phyloP scores from a whole-genome alignment of 139 green algal species.

The Haematococcus lacustris region DNA sequence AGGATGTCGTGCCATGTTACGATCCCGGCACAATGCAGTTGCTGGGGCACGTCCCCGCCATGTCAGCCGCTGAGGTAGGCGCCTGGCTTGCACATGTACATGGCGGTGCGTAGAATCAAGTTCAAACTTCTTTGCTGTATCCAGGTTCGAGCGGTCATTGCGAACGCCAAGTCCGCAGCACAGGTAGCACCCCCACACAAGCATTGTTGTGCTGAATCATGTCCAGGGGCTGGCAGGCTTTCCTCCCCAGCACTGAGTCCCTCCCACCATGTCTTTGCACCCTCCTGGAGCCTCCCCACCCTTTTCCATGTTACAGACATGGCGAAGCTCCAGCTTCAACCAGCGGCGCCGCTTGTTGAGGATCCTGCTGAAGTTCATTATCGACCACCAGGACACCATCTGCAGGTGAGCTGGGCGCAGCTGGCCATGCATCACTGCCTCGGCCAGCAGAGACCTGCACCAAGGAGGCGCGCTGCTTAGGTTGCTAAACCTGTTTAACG shows the following conservation, averaged over 20 bases:
- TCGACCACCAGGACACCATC: constrained; percentile 86
- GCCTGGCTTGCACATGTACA: neutral
- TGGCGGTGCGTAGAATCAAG: neutral
- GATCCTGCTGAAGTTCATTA: constrained; percentile 83
- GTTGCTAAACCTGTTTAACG: neutral
- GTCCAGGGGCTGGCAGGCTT: too few species aligned
- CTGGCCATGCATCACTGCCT: too few species aligned
- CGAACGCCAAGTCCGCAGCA: too few species aligned
- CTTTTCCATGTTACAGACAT: too few species aligned
- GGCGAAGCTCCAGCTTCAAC: constrained; percentile 65
- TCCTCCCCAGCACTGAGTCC: too few species aligned
- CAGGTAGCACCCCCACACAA: too few species aligned
- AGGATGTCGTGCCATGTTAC: constrained; percentile 56
- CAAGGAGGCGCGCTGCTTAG: neutral
- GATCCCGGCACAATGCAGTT: constrained; percentile 82
- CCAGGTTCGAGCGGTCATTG: too few species aligned
- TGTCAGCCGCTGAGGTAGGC: constrained; percentile 36
- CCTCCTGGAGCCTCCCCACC: too few species aligned
- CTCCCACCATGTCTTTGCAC: too few species aligned
- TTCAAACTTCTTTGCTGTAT: too few species aligned
- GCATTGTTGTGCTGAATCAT: too few species aligned
- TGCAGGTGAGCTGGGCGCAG: constrained; percentile 50
- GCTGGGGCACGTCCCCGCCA: constrained; percentile 75
- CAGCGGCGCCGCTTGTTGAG: constrained; percentile 70
- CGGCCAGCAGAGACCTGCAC: too few species aligned